These are phyloP conservation scores for Populus tremula DNA, from an alignment of 345 rosid species.

Conservation along the genomic window DNA sequence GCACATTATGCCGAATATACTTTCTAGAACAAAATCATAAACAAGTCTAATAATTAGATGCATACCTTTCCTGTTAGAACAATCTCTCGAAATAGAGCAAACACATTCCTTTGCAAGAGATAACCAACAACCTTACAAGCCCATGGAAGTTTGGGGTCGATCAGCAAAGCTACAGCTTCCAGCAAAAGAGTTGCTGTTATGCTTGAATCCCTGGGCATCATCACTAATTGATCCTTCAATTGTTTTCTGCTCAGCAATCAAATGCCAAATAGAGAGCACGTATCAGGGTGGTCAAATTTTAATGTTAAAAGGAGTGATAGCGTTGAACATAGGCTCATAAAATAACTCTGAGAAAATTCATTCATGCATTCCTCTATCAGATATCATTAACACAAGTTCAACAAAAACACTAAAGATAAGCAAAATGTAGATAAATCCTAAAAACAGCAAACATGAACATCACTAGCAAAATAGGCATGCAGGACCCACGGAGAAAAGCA, in stretches of 20 bases:
- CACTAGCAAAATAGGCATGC: not conserved
- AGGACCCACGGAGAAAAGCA: not conserved
- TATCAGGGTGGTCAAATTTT: not conserved
- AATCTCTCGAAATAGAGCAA: conserved; percentile 60
- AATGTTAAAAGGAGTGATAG: not conserved
- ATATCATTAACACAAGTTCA: not conserved
- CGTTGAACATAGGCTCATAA: not conserved
- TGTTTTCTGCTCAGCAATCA: conserved; percentile 44
- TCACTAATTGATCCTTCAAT: conserved; percentile 57
- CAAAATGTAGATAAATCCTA: not conserved
- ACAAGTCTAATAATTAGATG: conserved; percentile 8
- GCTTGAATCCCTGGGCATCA: conserved; percentile 41
- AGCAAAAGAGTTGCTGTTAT: conserved; percentile 52
- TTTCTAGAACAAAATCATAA: not conserved
- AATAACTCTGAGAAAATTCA: not conserved
- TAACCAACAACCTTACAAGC: conserved; percentile 66
- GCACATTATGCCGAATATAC: not conserved
- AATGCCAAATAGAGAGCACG: conserved; percentile 21
- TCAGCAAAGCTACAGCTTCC: conserved; percentile 57
- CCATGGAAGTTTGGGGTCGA: conserved; percentile 89
- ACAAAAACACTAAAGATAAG: not conserved
- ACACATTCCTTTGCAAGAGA: conserved; percentile 56
- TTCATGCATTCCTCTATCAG: not conserved
- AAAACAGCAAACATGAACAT: not conserved
- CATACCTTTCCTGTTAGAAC: conserved; percentile 61